Base-by-base conservation (phyloP, 371 early-diverging fungal species). In the Actinomortierella wolfii region DNA sequence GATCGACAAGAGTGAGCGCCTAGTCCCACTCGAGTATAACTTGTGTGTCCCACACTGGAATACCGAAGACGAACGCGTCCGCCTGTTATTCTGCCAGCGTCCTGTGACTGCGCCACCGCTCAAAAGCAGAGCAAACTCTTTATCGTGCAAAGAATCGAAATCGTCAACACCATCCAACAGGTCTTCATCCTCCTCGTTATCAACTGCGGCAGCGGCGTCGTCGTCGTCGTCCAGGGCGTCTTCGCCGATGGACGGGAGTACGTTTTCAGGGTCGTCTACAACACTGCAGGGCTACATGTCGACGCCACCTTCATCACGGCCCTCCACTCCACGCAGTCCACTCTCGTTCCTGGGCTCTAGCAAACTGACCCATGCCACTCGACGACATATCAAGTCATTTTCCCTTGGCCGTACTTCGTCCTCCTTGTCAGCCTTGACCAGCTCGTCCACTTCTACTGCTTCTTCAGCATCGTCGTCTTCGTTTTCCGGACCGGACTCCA, bases 1-100 rank as follows among this genome's bases (percentile, higher is more conserved):
- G 21, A 81, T 92, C 28, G 88, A 88, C 56, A 86, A 89, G 48
- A 78, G 79, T 20, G 84, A 83, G 2, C 57, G 74, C 18, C 76
- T 79, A 8, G 79, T 91, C 17, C 91, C 92, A 0, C 68, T 91
- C 3, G 90, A 90, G 73, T 91, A 90, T 61, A 78, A 83, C 6
- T 76, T 94, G 26, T 94, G 94, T 64, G 67, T 81, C n/a, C 85
- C 89, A 8, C 94, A 94, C 66, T 94, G 92, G 91, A 78, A 77
- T 39, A 82, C 82, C 14, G 92, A 94, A 52, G 59, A 78, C 28
- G 91, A 92, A 53, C 79, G 94, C 0, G 58, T 86, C 26, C 63
- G 73, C 39, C 51, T 76, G 20, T 26, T 89, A 51, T 89, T 89
- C 58, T 76, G 83, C 52, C 76, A 78, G 23, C 68, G 76, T 18